A percentile compares a stretch with the other conserved stretches of the same genome.
Evolutionary conservation across 2,329 filamentous ascomycete species (phyloP).

Genomic region (Alternaria sp.): DNA sequence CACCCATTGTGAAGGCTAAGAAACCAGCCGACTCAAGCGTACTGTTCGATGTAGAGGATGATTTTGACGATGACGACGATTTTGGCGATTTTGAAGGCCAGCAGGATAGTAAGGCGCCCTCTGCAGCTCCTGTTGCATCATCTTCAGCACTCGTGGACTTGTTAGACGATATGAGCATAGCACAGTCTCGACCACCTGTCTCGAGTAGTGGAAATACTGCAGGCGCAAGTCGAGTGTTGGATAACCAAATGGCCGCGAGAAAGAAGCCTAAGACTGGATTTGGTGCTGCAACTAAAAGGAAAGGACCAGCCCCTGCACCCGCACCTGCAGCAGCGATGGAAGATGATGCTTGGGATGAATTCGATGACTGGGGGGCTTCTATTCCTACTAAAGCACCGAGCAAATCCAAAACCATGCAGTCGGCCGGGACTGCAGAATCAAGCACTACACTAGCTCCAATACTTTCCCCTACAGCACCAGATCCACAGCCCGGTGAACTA

Average conservation of each 20-base stretch:
- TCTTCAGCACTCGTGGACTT: conserved; percentile 39
- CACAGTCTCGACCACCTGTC: conserved; percentile 26
- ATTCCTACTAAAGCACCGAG: conserved; percentile 27
- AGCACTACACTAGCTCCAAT: conserved; percentile 27
- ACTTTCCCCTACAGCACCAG: conserved; percentile 31
- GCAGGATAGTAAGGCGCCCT: conserved; percentile 13
- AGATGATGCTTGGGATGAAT: conserved; percentile 58
- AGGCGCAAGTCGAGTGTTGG: background rate
- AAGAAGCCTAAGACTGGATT: conserved; percentile 25
- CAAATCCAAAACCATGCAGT: conserved; percentile 13
- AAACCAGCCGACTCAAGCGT: conserved; percentile 50
- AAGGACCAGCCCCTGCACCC: conserved; percentile 11
- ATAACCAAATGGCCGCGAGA: conserved; percentile 13
- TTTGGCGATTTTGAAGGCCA: conserved; percentile 50
- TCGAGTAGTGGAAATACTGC: conserved; percentile 1
- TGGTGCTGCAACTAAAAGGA: conserved; percentile 22
- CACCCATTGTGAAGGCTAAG: conserved; percentile 43
- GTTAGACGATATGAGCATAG: conserved; percentile 38
- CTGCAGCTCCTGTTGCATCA: conserved; percentile 10
- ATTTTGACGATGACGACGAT: conserved; percentile 47
- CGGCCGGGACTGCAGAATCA: background rate
- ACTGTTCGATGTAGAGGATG: conserved; percentile 53
- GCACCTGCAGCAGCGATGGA: conserved; percentile 19
- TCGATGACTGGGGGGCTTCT: conserved; percentile 54
- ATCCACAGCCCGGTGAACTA: conserved; percentile 42